Percentiles rank a stretch among this genome's conserved stretches.
Conservation (phyloP, 1,284 basidiomycete species). For the Taiwanofungus camphoratus region DNA sequence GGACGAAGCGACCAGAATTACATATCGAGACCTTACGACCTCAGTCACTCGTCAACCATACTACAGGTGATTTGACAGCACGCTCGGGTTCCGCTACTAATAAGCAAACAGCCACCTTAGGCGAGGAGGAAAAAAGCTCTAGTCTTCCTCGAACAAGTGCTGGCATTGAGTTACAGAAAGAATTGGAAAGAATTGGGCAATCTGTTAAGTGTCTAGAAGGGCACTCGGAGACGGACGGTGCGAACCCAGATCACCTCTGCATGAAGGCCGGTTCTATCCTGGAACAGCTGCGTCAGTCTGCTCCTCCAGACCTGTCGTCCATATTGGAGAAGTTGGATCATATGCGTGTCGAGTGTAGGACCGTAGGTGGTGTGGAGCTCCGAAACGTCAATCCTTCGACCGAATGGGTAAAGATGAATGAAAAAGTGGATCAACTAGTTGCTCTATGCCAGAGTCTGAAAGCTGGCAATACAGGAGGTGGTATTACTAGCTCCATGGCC, state of each 20-base stretch:
- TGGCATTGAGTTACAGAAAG: not conserved
- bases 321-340: slow-evolving; percentile 19
- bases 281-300: slow-evolving; percentile 14
- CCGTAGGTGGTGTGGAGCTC: not conserved
- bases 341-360: slow-evolving; percentile 9
- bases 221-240: slow-evolving; percentile 12
- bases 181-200: slow-evolving; percentile 14
- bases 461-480: not conserved
- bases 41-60: no score
- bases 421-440: slow-evolving; percentile 24
- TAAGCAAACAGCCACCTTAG: no score
- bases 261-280: slow-evolving; percentile 23
- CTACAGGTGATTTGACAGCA: no score
- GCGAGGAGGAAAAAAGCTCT: no score
- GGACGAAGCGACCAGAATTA: no score
- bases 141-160: no score
- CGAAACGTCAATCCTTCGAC: not conserved
- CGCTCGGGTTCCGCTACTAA: no score
- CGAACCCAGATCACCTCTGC: slow-evolving; percentile 19
- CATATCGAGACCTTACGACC: no score
- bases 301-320: not conserved
- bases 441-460: slow-evolving; percentile 10
- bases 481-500: not conserved
- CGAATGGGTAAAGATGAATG: slow-evolving; percentile 15
- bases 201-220: slow-evolving; percentile 16